Percentiles rank a stretch among this genome's conserved stretches.
Evolutionary conservation across 2,329 filamentous ascomycete species (phyloP).

Genomic region (Amesomyces nigricolor): DNA sequence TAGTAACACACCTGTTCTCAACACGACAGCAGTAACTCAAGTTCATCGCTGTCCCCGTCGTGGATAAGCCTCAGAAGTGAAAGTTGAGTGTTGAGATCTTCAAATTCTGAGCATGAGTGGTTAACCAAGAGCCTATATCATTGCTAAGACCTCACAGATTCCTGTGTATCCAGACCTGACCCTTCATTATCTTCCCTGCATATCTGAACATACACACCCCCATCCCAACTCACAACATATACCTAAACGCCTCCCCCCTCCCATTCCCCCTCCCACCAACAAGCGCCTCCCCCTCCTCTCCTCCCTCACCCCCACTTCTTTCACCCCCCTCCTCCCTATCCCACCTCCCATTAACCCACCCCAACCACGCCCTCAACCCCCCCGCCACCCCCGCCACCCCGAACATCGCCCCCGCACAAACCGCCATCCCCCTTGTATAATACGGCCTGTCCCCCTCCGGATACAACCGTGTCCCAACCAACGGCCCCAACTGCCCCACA

Average conservation of each 20-base stretch:
- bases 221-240: conserved; percentile 15
- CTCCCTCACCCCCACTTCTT: not conserved
- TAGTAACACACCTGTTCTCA: too few relatives aligned
- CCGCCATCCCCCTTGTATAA: conserved; percentile 57
- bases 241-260: conserved; percentile 11
- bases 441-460: conserved; percentile 55
- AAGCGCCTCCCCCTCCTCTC: conserved; percentile 12
- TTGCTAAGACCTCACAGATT: too few relatives aligned
- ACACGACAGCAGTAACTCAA: too few relatives aligned
- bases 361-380: conserved; percentile 40
- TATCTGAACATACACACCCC: not conserved
- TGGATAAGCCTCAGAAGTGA: too few relatives aligned
- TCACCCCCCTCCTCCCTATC: conserved; percentile 8
- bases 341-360: conserved; percentile 10
- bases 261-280: not conserved
- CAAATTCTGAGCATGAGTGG: too few relatives aligned
- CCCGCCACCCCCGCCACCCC: conserved; percentile 52
- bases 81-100: too few relatives aligned
- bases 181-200: too few relatives aligned
- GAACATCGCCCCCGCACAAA: conserved; percentile 59
- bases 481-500: conserved; percentile 73
- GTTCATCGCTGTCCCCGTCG: too few relatives aligned
- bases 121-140: too few relatives aligned
- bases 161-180: too few relatives aligned
- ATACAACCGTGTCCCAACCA: conserved; percentile 63